A percentile compares a stretch with the other conserved stretches of the same genome.
Conservation (phyloP, 2,329 filamentous ascomycete genomes). For the Ceratocystis destructans region DNA sequence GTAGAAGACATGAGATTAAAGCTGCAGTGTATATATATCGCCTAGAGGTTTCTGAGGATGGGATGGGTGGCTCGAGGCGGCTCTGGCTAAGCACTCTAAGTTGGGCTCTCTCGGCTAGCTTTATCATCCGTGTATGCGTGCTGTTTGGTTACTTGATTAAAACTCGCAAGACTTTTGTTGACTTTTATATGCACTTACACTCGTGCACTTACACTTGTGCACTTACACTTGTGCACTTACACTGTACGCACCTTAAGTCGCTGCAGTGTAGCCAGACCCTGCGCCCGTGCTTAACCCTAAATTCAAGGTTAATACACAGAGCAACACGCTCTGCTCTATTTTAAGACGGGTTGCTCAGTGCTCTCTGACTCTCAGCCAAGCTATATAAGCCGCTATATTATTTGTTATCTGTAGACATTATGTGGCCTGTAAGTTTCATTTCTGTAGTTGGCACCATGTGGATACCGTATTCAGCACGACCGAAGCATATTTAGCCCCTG, state of each 20-base stretch:
- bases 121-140: neutral
- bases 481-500: neutral
- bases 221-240: no score
- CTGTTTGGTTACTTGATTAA: conserved; percentile 7
- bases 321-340: no score
- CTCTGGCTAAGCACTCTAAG: no score
- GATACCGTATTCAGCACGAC: neutral
- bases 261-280: neutral
- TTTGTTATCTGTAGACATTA: neutral
- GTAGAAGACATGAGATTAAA: neutral
- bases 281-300: neutral
- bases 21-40: conserved; percentile 15
- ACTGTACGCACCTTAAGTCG: no score
- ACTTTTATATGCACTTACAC: no score
- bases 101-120: no score
- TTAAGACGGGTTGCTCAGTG: no score
- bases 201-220: no score
- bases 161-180: neutral
- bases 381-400: no score
- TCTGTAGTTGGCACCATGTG: neutral
- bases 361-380: no score
- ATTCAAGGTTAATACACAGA: neutral
- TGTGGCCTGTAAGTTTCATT: neutral
- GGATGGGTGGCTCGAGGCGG: neutral
- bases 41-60: conserved; percentile 4